Percentiles rank a stretch among this genome's conserved stretches.
phyloP scores from a whole-genome alignment of 108 stramenopile genomes.

The Conticribra weissflogii region DNA sequence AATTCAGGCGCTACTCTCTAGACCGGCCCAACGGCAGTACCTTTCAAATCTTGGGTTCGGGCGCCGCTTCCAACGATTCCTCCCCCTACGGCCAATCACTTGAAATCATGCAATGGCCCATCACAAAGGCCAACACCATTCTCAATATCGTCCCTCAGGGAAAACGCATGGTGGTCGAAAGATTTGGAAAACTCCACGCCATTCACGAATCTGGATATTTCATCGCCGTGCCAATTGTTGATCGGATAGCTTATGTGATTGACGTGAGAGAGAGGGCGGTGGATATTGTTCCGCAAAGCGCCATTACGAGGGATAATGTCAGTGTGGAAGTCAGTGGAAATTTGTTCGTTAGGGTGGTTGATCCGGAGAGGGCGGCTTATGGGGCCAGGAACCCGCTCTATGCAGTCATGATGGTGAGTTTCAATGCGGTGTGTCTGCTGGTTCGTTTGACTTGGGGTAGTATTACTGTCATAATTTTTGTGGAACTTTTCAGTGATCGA shows the following conservation, averaged over 20 bases:
- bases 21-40: slow-evolving; percentile 38
- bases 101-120: slow-evolving; percentile 75
- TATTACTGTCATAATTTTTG: neutral
- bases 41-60: slow-evolving; percentile 27
- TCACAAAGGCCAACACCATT: slow-evolving; percentile 85
- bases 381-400: slow-evolving; percentile 96
- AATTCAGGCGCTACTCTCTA: slow-evolving; percentile 43
- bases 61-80: slow-evolving; percentile 31
- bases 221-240: slow-evolving; percentile 92
- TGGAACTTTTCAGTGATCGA: neutral
- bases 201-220: slow-evolving; percentile 94
- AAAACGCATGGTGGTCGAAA: slow-evolving; percentile 92
- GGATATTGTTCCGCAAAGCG: slow-evolving; percentile 91
- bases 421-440: neutral
- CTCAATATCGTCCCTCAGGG: slow-evolving; percentile 95
- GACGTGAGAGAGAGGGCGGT: slow-evolving; percentile 95
- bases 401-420: slow-evolving; percentile 89
- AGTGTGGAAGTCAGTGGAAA: slow-evolving; percentile 97
- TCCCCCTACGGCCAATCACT: slow-evolving; percentile 51
- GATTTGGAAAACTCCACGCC: slow-evolving; percentile 88
- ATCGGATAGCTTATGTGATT: slow-evolving; percentile 92
- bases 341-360: slow-evolving; percentile 93
- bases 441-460: neutral
- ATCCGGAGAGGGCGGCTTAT: slow-evolving; percentile 93
- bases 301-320: slow-evolving; percentile 98